A percentile compares a stretch with the other conserved stretches of the same genome.
Conservation (phyloP, 495 filamentous ascomycete species). For the Daldinia bambusicola region DNA sequence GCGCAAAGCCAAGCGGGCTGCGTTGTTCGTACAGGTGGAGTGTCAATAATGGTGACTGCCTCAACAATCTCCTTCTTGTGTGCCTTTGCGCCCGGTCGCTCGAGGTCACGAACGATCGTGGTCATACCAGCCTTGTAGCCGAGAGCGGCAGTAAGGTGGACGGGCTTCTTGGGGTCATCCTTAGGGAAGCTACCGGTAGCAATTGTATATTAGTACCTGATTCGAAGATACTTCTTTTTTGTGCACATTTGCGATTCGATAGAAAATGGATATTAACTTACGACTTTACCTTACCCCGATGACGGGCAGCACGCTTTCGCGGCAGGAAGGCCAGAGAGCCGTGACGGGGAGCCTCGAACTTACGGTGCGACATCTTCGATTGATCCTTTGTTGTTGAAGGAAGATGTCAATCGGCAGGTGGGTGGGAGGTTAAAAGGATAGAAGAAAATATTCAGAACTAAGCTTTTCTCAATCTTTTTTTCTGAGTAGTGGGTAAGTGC, state of each 20-base stretch:
- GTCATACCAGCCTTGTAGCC: slow-evolving; percentile 99
- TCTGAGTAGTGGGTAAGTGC: slow-evolving; percentile 14
- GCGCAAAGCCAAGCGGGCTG: slow-evolving; percentile 70
- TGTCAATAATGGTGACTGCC: slow-evolving; percentile 99
- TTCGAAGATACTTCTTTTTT: slow-evolving; percentile 1
- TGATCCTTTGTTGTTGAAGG: slow-evolving; percentile 48
- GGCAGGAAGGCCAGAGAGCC: slow-evolving; percentile 97
- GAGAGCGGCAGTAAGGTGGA: slow-evolving; percentile 98
- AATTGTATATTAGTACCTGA: slow-evolving; percentile 29
- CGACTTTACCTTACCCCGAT: slow-evolving; percentile 99
- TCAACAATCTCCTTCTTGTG: slow-evolving; percentile 99
- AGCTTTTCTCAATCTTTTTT: slow-evolving; percentile 36
- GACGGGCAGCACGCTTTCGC: slow-evolving; percentile 94
- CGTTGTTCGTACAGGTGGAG: slow-evolving; percentile 91
- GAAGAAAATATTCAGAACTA: slow-evolving; percentile 41
- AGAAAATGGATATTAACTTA: slow-evolving; percentile 57
- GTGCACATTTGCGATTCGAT: neutral
- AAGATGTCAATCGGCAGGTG: slow-evolving; percentile 48
- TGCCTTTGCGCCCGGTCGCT: slow-evolving; percentile 99
- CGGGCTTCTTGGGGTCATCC: slow-evolving; percentile 99
- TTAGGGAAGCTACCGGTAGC: slow-evolving; percentile 81
- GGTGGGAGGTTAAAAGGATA: slow-evolving; percentile 15
- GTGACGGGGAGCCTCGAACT: slow-evolving; percentile 94
- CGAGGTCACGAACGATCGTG: slow-evolving; percentile 99
- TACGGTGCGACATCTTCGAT: slow-evolving; percentile 72